phyloP scores from a whole-genome alignment of 179 eudicot genomes.

The Silene vulgaris region DNA sequence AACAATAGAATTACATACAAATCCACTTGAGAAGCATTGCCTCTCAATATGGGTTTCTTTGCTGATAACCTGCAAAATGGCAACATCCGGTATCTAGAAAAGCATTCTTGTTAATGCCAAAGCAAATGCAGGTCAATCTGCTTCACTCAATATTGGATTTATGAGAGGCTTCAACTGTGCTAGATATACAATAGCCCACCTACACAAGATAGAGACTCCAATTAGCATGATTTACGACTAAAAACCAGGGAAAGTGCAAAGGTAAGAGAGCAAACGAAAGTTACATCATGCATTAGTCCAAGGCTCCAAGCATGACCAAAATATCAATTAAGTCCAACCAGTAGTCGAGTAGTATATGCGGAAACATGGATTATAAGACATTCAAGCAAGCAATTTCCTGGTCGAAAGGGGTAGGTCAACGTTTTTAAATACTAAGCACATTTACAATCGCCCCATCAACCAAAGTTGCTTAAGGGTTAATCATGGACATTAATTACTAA shows the following conservation, averaged over 20 bases:
- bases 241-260: too few relatives aligned
- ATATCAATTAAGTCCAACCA: background rate
- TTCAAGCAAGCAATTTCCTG: too few relatives aligned
- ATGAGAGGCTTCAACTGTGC: conserved; percentile 90
- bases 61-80: conserved; percentile 30
- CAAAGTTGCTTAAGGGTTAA: too few relatives aligned
- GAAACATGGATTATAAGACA: too few relatives aligned
- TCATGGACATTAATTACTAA: too few relatives aligned
- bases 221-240: background rate
- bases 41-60: conserved; percentile 27
- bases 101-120: conserved; percentile 22
- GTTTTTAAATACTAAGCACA: too few relatives aligned
- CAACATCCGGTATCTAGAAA: conserved; percentile 21
- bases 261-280: too few relatives aligned
- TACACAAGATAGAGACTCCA: conserved; percentile 27
- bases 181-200: conserved; percentile 95
- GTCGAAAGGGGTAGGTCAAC: too few relatives aligned
- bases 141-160: conserved; percentile 73
- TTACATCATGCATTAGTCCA: too few relatives aligned
- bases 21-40: conserved; percentile 29
- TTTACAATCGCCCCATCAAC: too few relatives aligned
- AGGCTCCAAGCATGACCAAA: background rate
- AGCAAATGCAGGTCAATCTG: conserved; percentile 34
- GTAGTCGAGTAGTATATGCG: too few relatives aligned
- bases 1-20: conserved; percentile 30